Conservation (phyloP, 169 alveolate genomes). For the Perkinsus olseni region DNA sequence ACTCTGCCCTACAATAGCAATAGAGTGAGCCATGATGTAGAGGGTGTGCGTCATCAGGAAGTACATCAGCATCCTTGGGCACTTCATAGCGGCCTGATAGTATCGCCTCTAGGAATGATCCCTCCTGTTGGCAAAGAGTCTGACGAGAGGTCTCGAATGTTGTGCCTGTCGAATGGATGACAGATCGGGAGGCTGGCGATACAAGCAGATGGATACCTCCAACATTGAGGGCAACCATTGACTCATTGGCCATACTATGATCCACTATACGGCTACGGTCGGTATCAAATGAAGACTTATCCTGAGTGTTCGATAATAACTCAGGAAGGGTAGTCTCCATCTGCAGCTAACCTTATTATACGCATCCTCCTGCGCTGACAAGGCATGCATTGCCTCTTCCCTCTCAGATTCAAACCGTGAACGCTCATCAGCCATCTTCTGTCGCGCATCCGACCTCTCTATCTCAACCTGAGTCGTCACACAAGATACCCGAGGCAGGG, state of each 20-base stretch:
- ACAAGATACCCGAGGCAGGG: conserved; percentile 55
- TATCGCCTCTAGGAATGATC: conserved; percentile 54
- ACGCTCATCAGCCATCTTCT: conserved; percentile 61
- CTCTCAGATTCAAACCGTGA: conserved; percentile 55
- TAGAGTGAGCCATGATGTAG: neutral
- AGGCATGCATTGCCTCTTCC: conserved; percentile 20
- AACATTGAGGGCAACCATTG: conserved; percentile 67
- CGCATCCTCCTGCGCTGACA: neutral
- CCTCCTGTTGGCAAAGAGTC: conserved; percentile 59
- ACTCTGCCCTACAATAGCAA: conserved; percentile 52
- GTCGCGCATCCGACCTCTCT: conserved; percentile 66
- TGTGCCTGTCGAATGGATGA: neutral
- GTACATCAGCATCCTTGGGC: conserved; percentile 46
- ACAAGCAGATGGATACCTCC: conserved; percentile 53
- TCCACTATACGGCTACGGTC: neutral
- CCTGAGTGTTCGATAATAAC: neutral
- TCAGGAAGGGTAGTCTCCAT: neutral
- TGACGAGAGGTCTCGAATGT: conserved; percentile 68
- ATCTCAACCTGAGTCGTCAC: conserved; percentile 62
- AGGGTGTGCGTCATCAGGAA: neutral
- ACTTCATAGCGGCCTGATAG: conserved; percentile 64
- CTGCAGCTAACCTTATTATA: neutral
- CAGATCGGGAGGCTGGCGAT: neutral
- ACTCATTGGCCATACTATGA: conserved; percentile 55
- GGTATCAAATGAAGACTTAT: neutral